Evolutionary conservation across 176 grass and related monocot species (phyloP).

Genomic region (Oropetium thomaeum): DNA sequence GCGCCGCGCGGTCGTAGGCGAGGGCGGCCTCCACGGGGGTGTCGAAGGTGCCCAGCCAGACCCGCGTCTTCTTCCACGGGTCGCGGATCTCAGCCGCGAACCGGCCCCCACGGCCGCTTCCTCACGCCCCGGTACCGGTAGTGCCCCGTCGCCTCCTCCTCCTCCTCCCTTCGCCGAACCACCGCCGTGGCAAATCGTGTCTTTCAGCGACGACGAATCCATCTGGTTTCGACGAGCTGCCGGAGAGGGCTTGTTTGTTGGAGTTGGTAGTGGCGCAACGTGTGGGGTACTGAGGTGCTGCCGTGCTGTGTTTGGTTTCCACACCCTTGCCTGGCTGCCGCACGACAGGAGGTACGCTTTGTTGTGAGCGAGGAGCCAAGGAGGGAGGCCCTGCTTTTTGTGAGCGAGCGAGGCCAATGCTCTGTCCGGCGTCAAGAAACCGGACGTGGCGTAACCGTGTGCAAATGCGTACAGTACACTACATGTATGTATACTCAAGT

Average conservation of each 20-base stretch:
- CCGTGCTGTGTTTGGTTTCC: not conserved
- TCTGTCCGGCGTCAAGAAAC: not conserved
- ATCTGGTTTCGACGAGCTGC: not conserved
- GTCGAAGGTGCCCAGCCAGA: conserved; percentile 93
- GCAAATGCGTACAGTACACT: too few species aligned
- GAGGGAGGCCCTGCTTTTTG: not conserved
- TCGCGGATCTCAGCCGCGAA: conserved; percentile 93
- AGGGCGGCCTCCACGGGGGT: conserved; percentile 80
- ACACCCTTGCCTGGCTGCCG: not conserved
- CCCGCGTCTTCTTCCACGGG: conserved; percentile 93
- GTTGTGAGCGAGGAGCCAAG: too few species aligned
- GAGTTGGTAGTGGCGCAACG: not conserved
- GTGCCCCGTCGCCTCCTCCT: conserved; percentile 25
- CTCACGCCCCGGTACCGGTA: conserved; percentile 83
- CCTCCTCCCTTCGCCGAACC: not conserved
- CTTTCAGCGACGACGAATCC: conserved; percentile 14
- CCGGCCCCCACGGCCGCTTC: conserved; percentile 82
- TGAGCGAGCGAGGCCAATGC: not conserved
- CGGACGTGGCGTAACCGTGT: not conserved
- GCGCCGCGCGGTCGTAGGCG: conserved; percentile 83
- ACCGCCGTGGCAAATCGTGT: not conserved
- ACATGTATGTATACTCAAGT: too few species aligned
- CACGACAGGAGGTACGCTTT: not conserved
- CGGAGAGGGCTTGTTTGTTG: not conserved
- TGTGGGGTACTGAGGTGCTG: not conserved